Base-by-base conservation (phyloP, 2,329 filamentous ascomycete genomes). In the Albophoma yamanashiensis region DNA sequence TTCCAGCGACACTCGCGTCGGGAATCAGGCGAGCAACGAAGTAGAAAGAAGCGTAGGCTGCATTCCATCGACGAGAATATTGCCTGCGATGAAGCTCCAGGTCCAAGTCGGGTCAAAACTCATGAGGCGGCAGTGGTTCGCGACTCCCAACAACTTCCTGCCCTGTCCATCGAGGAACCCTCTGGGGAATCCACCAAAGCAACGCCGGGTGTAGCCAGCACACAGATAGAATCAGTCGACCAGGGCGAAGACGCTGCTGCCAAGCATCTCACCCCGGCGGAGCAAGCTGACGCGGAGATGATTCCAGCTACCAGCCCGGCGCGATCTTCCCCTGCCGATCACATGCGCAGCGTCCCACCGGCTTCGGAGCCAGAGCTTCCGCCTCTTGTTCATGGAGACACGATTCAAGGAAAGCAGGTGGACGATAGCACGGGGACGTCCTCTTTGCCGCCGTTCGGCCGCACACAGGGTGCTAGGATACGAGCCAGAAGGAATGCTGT, bases 301-400 rank as follows among this genome's bases (percentile, higher is more conserved):
- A 75, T 75, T 60, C 73, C 73, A 1, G 73, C 73, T 55, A 75
- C 73, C 34, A 75, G 73, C 42, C 73, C 73, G n/a, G 62, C 69
- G 1, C 65, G 67, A 40, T 69, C 70, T 7, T 62, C 72, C 5
- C 65, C 71, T n/a, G 64, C 64, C 15, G 67, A 66, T 4, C 60
- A 59, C 31, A 66, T 62, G 9, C 62, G 60, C 14, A 67, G 66
- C 15, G 57, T 59, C 7, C 59, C 60, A 0, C 60, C 60, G 6
- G 66, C 65, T 7, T 67, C 69, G 3, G 73, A 74, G 27, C 68
- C 72, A 12, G 75, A 78, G 31, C 43, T 76, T 64, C 64, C 75
- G 59, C 52, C 71, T 62, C 60, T 73, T 3, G 57, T 69, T 53
- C 56, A 64, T 60, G 66, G 66, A 58, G 60, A 70, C 38, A 56